These are phyloP conservation scores for Russula compacta DNA, from an alignment of 768 basidiomycete species.

Conservation along the genomic window DNA sequence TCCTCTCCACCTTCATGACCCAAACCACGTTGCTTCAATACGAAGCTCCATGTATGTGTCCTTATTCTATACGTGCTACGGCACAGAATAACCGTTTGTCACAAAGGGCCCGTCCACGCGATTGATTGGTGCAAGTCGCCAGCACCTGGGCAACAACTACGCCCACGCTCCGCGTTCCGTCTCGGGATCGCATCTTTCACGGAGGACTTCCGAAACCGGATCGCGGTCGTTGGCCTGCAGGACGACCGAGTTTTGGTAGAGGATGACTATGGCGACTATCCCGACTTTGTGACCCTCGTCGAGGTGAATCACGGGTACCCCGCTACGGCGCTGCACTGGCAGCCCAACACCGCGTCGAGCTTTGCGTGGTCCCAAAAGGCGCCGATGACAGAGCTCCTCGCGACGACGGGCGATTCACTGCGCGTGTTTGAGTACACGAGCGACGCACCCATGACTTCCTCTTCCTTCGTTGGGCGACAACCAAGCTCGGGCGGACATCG, in stretches of 20 bases:
- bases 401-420: slow-evolving; percentile 89
- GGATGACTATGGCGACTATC: slow-evolving; percentile 73
- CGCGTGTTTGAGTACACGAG: slow-evolving; percentile 84
- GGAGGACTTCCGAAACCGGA: slow-evolving; percentile 76
- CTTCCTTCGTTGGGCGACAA: slow-evolving; percentile 64
- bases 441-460: slow-evolving; percentile 48
- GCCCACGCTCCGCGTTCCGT: slow-evolving; percentile 72
- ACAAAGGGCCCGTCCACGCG: slow-evolving; percentile 74
- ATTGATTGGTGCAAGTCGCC: slow-evolving; percentile 85
- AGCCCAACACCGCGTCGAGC: slow-evolving; percentile 60
- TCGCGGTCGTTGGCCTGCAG: slow-evolving; percentile 69
- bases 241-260: slow-evolving; percentile 85
- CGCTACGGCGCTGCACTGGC: slow-evolving; percentile 89
- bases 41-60: slow-evolving; percentile 71
- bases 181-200: slow-evolving; percentile 79
- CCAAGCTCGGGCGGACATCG: slow-evolving; percentile 49
- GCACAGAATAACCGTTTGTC: slow-evolving; percentile 6
- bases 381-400: slow-evolving; percentile 67
- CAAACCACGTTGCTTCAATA: slow-evolving; percentile 70
- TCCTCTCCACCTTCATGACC: slow-evolving; percentile 36
- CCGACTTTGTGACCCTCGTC: slow-evolving; percentile 81
- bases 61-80: not conserved
- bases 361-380: slow-evolving; percentile 65
- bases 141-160: slow-evolving; percentile 60
- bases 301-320: slow-evolving; percentile 86